Evolutionary conservation across 78 protist genomes (phyloP).

Genomic region (Polysphondylium violaceum): DNA sequence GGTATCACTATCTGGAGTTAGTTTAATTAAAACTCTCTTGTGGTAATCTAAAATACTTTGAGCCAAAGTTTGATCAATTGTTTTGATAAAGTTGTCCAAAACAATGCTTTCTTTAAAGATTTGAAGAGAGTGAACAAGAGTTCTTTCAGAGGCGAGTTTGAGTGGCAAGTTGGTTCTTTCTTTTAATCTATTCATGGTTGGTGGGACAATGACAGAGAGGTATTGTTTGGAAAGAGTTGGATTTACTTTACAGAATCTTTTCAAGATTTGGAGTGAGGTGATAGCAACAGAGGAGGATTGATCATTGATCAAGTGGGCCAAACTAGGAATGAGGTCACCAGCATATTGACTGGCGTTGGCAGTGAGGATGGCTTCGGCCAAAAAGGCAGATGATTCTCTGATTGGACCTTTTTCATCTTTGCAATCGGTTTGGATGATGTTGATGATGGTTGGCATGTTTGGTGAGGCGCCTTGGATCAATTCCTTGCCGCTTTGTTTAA

Average conservation of each 20-base stretch:
- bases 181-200: slow-evolving; percentile 71
- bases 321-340: slow-evolving; percentile 26
- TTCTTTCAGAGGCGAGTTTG: slow-evolving; percentile 70
- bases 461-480: not conserved
- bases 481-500: slow-evolving; percentile 24
- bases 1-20: slow-evolving; percentile 68
- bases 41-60: slow-evolving; percentile 43
- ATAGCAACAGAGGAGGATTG: slow-evolving; percentile 62
- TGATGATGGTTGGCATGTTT: slow-evolving; percentile 27
- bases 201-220: slow-evolving; percentile 54
- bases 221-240: slow-evolving; percentile 32
- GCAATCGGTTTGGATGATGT: slow-evolving; percentile 48
- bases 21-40: slow-evolving; percentile 63
- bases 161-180: slow-evolving; percentile 80
- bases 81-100: slow-evolving; percentile 42
- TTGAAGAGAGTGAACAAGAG: slow-evolving; percentile 72
- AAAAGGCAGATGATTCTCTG: slow-evolving; percentile 56
- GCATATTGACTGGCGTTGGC: not conserved
- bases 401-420: slow-evolving; percentile 76
- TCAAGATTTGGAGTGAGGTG: slow-evolving; percentile 55
- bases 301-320: slow-evolving; percentile 43
- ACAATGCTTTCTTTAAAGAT: slow-evolving; percentile 58
- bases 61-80: not conserved
- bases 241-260: slow-evolving; percentile 50
- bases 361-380: slow-evolving; percentile 37